Evolutionary conservation across 2,329 filamentous ascomycete species (phyloP).

Genomic region (Whalleya microplaca): DNA sequence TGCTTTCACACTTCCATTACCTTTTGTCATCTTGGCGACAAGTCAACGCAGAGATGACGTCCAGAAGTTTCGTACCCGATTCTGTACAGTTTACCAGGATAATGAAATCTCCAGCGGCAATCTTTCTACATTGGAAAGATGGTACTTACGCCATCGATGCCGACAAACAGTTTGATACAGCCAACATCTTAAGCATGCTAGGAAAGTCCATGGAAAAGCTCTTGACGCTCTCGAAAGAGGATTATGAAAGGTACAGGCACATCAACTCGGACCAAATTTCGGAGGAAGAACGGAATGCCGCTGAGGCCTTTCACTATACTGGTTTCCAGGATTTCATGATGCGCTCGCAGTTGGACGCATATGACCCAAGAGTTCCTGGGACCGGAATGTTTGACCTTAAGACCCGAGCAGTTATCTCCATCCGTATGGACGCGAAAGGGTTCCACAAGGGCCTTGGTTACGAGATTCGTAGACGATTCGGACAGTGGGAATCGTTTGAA

Average conservation of each 20-base stretch:
- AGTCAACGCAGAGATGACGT: slow-evolving; percentile 69
- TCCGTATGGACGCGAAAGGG: slow-evolving; percentile 81
- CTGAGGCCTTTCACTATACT: slow-evolving; percentile 87
- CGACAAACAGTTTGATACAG: slow-evolving; percentile 86
- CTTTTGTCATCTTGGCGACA: slow-evolving; percentile 82
- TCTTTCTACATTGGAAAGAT: slow-evolving; percentile 81
- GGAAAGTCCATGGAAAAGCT: slow-evolving; percentile 98
- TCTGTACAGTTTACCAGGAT: slow-evolving; percentile 72
- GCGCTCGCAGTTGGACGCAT: slow-evolving; percentile 91
- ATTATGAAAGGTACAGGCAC: slow-evolving; percentile 84
- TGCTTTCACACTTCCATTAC: slow-evolving; percentile 89
- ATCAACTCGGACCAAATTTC: slow-evolving; percentile 69
- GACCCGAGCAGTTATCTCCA: slow-evolving; percentile 86
- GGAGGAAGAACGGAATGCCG: slow-evolving; percentile 70
- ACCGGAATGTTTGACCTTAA: slow-evolving; percentile 96
- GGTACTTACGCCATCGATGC: slow-evolving; percentile 93
- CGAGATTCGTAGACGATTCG: slow-evolving; percentile 76
- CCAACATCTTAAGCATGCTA: slow-evolving; percentile 86
- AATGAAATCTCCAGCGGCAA: slow-evolving; percentile 72
- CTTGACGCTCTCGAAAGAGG: slow-evolving; percentile 77
- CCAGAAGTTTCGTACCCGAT: slow-evolving; percentile 66
- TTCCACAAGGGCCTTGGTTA: slow-evolving; percentile 81
- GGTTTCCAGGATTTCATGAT: slow-evolving; percentile 87
- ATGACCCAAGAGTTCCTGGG: slow-evolving; percentile 84
- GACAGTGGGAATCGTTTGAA: slow-evolving; percentile 89